Evolutionary conservation across 2,329 filamentous ascomycete genomes (phyloP).

Genomic region (Curvularia sp.): DNA sequence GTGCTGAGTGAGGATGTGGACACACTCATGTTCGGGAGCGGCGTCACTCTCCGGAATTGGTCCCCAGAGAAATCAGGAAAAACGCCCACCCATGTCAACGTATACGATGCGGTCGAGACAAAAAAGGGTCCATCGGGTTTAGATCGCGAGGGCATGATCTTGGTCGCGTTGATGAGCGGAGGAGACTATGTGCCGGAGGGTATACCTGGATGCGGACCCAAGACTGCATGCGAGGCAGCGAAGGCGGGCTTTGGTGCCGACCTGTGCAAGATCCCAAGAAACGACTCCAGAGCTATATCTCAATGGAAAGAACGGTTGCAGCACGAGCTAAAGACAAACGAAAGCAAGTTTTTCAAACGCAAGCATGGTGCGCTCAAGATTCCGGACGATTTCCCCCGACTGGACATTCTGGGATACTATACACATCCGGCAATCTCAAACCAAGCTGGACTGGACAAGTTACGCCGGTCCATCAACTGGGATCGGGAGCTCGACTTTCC

Average conservation of each 20-base stretch:
- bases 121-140: constrained; percentile 66
- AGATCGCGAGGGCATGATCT: constrained; percentile 86
- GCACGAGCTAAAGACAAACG: constrained; percentile 82
- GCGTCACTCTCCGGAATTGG: constrained; percentile 80
- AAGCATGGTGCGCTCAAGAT: constrained; percentile 77
- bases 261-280: constrained; percentile 70
- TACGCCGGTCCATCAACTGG: constrained; percentile 66
- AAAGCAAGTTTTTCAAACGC: constrained; percentile 78
- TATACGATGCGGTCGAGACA: constrained; percentile 73
- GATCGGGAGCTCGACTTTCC: constrained; percentile 68
- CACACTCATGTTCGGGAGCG: constrained; percentile 95
- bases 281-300: constrained; percentile 66
- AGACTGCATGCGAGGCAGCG: constrained; percentile 88
- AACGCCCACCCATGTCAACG: constrained; percentile 81
- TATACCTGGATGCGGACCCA: constrained; percentile 85
- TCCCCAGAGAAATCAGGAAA: constrained; percentile 75
- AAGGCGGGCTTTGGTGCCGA: constrained; percentile 83
- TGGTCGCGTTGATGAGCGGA: constrained; percentile 93
- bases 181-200: constrained; percentile 93
- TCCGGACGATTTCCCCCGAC: constrained; percentile 80
- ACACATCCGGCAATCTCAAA: constrained; percentile 84
- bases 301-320: constrained; percentile 76
- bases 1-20: constrained; percentile 97
- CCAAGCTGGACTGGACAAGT: constrained; percentile 60
- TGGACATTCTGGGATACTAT: constrained; percentile 83